A percentile compares a stretch with the other conserved stretches of the same genome.
These are phyloP conservation scores for Lunularia cruciata DNA, from an alignment of 225 moss, liverwort and hornwort species.

Conservation along the genomic window DNA sequence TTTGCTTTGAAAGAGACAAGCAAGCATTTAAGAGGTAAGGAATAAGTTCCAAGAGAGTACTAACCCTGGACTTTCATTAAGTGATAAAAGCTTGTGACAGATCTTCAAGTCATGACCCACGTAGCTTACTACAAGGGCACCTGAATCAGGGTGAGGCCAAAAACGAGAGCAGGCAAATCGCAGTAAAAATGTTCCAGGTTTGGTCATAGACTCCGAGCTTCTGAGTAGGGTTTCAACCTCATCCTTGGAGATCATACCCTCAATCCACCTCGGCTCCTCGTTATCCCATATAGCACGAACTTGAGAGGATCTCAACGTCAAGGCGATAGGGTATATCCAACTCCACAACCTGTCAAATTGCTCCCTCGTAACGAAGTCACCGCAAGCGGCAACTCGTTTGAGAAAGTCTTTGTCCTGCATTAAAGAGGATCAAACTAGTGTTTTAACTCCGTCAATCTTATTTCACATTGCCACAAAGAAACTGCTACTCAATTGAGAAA, in stretches of 20 bases:
- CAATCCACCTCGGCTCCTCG: conserved; percentile 91
- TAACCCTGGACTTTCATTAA: conserved; percentile 74
- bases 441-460: too few species aligned
- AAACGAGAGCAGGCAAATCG: conserved; percentile 83
- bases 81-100: conserved; percentile 83
- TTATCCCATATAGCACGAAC: conserved; percentile 82
- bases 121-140: conserved; percentile 91
- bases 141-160: conserved; percentile 98
- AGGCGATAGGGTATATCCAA: conserved; percentile 83
- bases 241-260: conserved; percentile 83
- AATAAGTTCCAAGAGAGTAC: conserved; percentile 14
- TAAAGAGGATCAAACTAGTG: conserved; percentile 6
- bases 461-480: too few species aligned
- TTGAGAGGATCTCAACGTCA: conserved; percentile 73
- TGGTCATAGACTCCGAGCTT: conserved; percentile 44
- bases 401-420: conserved; percentile 85
- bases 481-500: too few species aligned
- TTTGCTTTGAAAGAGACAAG: neutral
- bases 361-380: conserved; percentile 61
- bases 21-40: neutral
- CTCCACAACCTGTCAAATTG: conserved; percentile 89
- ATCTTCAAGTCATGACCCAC: conserved; percentile 59
- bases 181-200: conserved; percentile 81
- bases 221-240: conserved; percentile 69
- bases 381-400: conserved; percentile 65